phyloP scores from a whole-genome alignment of 2,329 filamentous ascomycete genomes.

The Aspergillus proliferans region DNA sequence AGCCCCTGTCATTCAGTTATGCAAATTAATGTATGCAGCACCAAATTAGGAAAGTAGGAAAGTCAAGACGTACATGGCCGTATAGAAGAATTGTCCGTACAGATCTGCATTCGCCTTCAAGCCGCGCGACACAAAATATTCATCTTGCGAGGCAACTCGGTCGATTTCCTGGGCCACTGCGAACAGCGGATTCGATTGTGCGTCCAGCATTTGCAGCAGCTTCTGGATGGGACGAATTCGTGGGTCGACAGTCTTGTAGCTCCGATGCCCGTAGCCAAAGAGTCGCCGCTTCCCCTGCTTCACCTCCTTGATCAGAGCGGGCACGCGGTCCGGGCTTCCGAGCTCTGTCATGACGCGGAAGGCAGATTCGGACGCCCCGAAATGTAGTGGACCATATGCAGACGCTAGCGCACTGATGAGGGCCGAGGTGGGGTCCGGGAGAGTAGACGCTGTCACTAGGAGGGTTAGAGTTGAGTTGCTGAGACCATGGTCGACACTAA shows the following conservation, averaged over 20 bases:
- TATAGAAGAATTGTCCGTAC: constrained; percentile 33
- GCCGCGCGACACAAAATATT: constrained; percentile 32
- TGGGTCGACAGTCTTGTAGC: constrained; percentile 49
- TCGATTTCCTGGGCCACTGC: constrained; percentile 36
- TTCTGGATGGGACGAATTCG: constrained; percentile 46
- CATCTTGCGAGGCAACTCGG: constrained; percentile 28
- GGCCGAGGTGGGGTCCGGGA: constrained; percentile 48
- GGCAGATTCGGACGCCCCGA: constrained; percentile 50
- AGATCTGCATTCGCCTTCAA: constrained; percentile 37
- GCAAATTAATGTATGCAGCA: not conserved
- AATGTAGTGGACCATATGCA: constrained; percentile 51
- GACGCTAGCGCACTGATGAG: constrained; percentile 46
- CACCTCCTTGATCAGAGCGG: constrained; percentile 45
- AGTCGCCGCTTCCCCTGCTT: constrained; percentile 48
- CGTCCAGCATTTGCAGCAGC: constrained; percentile 18
- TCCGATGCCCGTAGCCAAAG: constrained; percentile 49
- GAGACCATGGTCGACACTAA: constrained; percentile 53
- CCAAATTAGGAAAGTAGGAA: not conserved
- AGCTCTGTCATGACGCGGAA: constrained; percentile 51
- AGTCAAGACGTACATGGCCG: constrained; percentile 23
- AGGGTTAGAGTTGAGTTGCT: constrained; percentile 53
- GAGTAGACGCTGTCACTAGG: constrained; percentile 48
- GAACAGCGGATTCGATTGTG: constrained; percentile 27
- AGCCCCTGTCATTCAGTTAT: constrained; percentile 1
- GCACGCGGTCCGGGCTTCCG: constrained; percentile 47